Percentiles rank a stretch among this genome's conserved stretches.
Evolutionary conservation across 2,329 filamentous ascomycete genomes (phyloP).

Genomic region (Phialocephala sp.): DNA sequence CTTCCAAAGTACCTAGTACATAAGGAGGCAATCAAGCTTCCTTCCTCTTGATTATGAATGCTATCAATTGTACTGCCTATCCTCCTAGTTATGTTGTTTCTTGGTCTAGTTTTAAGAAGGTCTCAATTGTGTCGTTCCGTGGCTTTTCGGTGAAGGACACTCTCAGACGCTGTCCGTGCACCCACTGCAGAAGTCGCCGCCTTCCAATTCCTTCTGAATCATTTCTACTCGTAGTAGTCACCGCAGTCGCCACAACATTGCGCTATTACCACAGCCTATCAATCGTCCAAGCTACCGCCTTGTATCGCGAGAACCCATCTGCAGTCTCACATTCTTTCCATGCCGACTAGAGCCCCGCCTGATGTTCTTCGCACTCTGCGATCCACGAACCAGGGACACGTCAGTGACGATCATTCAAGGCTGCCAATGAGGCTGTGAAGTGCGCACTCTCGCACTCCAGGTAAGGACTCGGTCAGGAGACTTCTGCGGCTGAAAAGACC

Average conservation of each 20-base stretch:
- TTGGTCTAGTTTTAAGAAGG: too few relatives aligned
- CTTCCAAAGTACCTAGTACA: too few relatives aligned
- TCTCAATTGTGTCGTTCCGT: too few relatives aligned
- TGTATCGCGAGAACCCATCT: background rate
- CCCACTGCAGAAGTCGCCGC: too few relatives aligned
- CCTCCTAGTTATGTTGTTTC: too few relatives aligned
- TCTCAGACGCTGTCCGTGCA: too few relatives aligned
- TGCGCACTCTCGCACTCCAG: background rate
- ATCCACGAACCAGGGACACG: slow-evolving; percentile 1
- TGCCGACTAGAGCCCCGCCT: background rate
- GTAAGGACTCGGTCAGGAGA: slow-evolving; percentile 3
- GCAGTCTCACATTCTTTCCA: background rate
- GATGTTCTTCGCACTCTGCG: slow-evolving; percentile 2
- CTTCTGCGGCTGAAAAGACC: slow-evolving; percentile 1
- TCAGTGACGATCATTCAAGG: slow-evolving; percentile 7
- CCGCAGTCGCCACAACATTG: slow-evolving; percentile 23
- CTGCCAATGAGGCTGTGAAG: slow-evolving; percentile 6
- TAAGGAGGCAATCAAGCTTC: too few relatives aligned
- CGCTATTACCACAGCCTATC: slow-evolving; percentile 40
- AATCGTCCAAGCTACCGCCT: background rate
- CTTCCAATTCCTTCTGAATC: too few relatives aligned
- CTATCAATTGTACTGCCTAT: too few relatives aligned
- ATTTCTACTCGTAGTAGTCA: too few relatives aligned
- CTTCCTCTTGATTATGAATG: too few relatives aligned
- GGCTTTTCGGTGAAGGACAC: too few relatives aligned